Conservation (phyloP, 192 early-diverging fungal species). For the Gamsiella multidivaricata region DNA sequence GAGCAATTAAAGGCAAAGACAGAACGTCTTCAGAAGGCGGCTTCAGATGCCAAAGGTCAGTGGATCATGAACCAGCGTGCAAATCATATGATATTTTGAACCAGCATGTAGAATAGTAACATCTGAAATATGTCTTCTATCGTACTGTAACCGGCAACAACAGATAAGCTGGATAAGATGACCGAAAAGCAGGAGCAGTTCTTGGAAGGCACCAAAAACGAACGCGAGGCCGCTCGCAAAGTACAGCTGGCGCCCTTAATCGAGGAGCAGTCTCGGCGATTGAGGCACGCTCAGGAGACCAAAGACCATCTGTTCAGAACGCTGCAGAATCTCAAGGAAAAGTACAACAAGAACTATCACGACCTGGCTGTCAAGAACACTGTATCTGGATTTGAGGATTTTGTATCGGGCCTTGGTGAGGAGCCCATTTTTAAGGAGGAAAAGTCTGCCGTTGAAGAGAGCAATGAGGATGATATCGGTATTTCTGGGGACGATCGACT, state of each 20-base stretch:
- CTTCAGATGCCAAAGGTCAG: slow-evolving; percentile 40
- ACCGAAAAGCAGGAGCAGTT: slow-evolving; percentile 17
- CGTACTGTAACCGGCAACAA: too few relatives aligned
- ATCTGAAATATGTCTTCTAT: too few relatives aligned
- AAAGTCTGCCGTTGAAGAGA: slow-evolving; percentile 27
- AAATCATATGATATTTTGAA: too few relatives aligned
- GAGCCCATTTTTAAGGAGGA: slow-evolving; percentile 4
- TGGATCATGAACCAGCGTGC: too few relatives aligned
- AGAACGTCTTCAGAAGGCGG: slow-evolving; percentile 10
- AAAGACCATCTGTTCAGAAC: slow-evolving; percentile 49
- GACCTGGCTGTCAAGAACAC: slow-evolving; percentile 75
- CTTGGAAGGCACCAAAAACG: slow-evolving; percentile 29
- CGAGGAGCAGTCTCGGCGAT: slow-evolving; percentile 28
- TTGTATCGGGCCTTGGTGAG: slow-evolving; percentile 56
- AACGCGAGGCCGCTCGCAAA: slow-evolving; percentile 12
- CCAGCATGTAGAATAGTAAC: too few relatives aligned
- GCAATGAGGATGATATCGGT: slow-evolving; percentile 31
- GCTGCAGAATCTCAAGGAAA: slow-evolving; percentile 63
- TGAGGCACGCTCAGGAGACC: slow-evolving; percentile 42
- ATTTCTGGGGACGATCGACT: slow-evolving; percentile 30
- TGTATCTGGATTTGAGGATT: slow-evolving; percentile 70
- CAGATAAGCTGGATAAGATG: slow-evolving; percentile 17
- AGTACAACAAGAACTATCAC: slow-evolving; percentile 80
- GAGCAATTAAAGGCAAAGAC: slow-evolving; percentile 19
- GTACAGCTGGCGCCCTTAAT: slow-evolving; percentile 24